Base-by-base conservation (phyloP, 1,284 basidiomycete species). In the Ceratobasidium sp. region DNA sequence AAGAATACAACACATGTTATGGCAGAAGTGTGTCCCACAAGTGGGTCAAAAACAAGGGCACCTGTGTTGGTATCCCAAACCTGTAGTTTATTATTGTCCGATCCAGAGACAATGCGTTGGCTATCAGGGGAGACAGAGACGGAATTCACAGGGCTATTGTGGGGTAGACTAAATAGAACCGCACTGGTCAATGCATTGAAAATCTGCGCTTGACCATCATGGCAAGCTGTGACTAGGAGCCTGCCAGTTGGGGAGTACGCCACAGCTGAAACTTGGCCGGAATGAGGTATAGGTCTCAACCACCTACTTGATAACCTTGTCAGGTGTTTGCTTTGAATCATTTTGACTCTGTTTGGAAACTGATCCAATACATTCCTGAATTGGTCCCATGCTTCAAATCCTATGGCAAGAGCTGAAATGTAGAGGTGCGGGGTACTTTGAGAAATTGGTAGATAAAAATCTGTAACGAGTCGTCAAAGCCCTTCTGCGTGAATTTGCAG, bases 371-470 rank as follows among this genome's bases (percentile, higher is more conserved):
- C 34, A 3, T n/a, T 12, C 34, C 27, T 35, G 12, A 55, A 6
- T 12, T 32, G 20, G 3, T 31, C 13, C n/a, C 25, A 55, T 32
- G 35, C 40, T 3, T 20, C 43, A 13, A 20, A 42, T 34, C 43
- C 53, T 15, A 62, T 32, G 25, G 57, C 17, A 31, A 62, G 12
- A 3, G 43, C 57, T n/a, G 57, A 49, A 22, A 62, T 20, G 22
- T 62, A 62, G 45, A 62, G 22, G 31, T 62, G 57, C 10, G 57
- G 57, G 13, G 57, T 50, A 17, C 57, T 62, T 22, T 25, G 31
- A 22, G 42, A 47, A 32, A 60, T 60, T 4, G 15, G 25, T 3
- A 25, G 8, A 34, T 20, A 60, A 13, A 31, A 25, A 6, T 17
- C 31, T 6, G 20, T 34, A 17, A 60, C 25, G n/a, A 60, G 49